Evolutionary conservation across 345 rosid genomes (phyloP).

Genomic region (Dipteronia sinensis): DNA sequence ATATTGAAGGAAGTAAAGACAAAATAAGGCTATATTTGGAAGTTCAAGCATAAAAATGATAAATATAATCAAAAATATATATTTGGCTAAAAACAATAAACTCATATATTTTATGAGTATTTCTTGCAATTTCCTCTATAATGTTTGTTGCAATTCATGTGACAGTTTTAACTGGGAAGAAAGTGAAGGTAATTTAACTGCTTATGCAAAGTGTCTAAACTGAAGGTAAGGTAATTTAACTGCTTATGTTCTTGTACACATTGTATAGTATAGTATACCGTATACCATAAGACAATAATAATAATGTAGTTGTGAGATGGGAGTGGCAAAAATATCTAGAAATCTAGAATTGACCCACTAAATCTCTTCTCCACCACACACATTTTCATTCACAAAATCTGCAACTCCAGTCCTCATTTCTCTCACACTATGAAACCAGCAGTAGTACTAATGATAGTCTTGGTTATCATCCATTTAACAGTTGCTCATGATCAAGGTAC

Average conservation of each 20-base stretch:
- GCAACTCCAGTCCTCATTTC: background rate
- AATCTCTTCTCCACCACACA: constrained; percentile 30
- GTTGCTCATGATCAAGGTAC: constrained; percentile 13
- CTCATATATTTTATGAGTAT: too few relatives aligned
- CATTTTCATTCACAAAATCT: background rate
- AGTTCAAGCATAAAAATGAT: too few relatives aligned
- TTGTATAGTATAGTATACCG: background rate
- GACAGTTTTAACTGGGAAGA: too few relatives aligned
- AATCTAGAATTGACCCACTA: constrained; percentile 19
- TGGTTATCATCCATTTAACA: constrained; percentile 15
- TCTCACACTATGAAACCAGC: background rate
- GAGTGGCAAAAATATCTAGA: background rate
- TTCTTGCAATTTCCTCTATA: too few relatives aligned
- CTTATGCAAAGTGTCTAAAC: too few relatives aligned
- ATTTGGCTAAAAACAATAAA: too few relatives aligned
- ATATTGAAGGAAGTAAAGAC: too few relatives aligned
- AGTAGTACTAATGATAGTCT: background rate
- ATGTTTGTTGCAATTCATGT: too few relatives aligned
- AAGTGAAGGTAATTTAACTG: too few relatives aligned
- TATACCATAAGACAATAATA: background rate
- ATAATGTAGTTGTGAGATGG: background rate
- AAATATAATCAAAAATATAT: too few relatives aligned
- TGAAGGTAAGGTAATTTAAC: too few relatives aligned
- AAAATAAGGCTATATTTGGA: too few relatives aligned
- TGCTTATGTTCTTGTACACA: background rate